These are phyloP conservation scores for Trichoderma semiorbis DNA, from an alignment of 2,329 filamentous ascomycete species.

Conservation along the genomic window DNA sequence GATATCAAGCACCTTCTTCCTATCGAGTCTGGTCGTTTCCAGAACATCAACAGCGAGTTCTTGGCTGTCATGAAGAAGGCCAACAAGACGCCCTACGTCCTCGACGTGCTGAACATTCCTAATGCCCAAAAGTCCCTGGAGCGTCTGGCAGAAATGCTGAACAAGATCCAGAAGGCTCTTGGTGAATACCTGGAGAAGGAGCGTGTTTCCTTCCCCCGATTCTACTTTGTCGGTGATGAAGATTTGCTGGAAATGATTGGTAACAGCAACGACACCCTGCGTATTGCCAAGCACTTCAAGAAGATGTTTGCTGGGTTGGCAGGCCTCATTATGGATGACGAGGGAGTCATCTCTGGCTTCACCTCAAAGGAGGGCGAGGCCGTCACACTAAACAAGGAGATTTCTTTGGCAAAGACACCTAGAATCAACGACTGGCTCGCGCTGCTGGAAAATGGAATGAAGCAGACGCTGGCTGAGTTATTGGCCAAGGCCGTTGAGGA, in stretches of 20 bases:
- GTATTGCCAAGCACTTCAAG: conserved; percentile 97
- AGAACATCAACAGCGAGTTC: conserved; percentile 99
- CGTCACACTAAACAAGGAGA: conserved; percentile 82
- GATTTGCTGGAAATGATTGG: conserved; percentile 98
- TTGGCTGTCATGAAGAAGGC: conserved; percentile 99
- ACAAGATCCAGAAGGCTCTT: conserved; percentile 98
- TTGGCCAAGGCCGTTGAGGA: conserved; percentile 80
- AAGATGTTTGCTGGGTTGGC: conserved; percentile 99
- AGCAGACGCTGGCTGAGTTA: conserved; percentile 84
- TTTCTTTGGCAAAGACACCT: conserved; percentile 88
- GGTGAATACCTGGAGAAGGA: conserved; percentile 98
- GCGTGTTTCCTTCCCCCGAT: conserved; percentile 93
- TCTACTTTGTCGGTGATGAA: conserved; percentile 99
- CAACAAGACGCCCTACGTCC: conserved; percentile 89
- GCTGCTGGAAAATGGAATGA: conserved; percentile 89
- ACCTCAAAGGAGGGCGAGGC: conserved; percentile 93
- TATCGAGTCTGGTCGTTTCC: conserved; percentile 93
- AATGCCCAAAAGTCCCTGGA: conserved; percentile 96
- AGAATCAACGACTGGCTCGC: conserved; percentile 99
- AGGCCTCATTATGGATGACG: conserved; percentile 86
- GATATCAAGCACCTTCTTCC: conserved; percentile 98
- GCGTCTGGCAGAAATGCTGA: conserved; percentile 89
- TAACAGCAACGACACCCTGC: conserved; percentile 95
- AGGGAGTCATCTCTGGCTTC: conserved; percentile 84
- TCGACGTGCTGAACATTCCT: conserved; percentile 93